Percentiles rank a stretch among this genome's conserved stretches.
Conservation (phyloP, 352 stramenopile genomes). For the Pythium utonaiense region DNA sequence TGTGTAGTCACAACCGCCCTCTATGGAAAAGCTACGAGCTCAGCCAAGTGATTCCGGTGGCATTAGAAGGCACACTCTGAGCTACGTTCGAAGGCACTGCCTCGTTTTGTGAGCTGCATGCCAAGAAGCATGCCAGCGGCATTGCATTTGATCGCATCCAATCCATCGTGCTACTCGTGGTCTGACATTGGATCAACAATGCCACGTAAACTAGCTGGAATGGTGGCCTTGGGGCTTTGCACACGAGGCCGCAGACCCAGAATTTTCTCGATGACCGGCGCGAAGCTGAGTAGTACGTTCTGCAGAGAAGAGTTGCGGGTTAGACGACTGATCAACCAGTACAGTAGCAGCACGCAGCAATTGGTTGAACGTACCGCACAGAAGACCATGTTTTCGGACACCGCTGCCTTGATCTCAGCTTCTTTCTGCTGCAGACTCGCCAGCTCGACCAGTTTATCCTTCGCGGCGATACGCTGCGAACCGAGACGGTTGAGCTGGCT, state of each 20-base stretch:
- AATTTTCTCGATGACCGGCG: conserved; percentile 20
- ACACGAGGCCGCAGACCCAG: conserved; percentile 1
- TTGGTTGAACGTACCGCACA: conserved; percentile 10
- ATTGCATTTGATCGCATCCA: too few species aligned
- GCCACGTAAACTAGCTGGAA: conserved; percentile 11
- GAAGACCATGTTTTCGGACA: conserved; percentile 17
- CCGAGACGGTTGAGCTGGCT: conserved; percentile 38
- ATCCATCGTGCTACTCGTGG: neutral
- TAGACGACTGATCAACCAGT: neutral
- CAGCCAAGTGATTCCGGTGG: too few species aligned
- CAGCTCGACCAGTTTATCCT: conserved; percentile 4
- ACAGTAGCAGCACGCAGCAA: neutral
- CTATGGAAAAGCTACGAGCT: too few species aligned
- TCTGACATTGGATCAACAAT: neutral
- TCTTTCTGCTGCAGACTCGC: neutral
- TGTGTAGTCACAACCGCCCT: too few species aligned
- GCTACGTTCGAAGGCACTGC: too few species aligned
- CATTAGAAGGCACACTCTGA: too few species aligned
- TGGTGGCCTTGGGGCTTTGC: neutral
- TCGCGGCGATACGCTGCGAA: conserved; percentile 23
- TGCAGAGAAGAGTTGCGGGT: neutral
- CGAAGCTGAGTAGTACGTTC: conserved; percentile 22
- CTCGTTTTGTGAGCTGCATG: too few species aligned
- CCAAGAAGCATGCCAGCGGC: too few species aligned
- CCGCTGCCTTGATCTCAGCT: conserved; percentile 11